phyloP scores from a whole-genome alignment of 108 stramenopile species.

The Parmales sp. region DNA sequence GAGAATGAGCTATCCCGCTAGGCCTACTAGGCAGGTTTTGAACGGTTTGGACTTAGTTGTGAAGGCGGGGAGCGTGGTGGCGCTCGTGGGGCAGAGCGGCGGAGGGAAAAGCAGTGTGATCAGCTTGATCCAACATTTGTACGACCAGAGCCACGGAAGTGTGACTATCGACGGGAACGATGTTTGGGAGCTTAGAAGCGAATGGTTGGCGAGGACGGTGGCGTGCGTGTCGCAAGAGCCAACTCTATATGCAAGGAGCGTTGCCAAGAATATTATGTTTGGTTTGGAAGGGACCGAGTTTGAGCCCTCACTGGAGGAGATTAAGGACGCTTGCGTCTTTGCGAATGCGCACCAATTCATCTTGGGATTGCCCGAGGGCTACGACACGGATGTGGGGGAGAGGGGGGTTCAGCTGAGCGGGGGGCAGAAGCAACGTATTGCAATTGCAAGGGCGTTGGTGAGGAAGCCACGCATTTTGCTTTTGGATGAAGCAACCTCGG shows the following conservation, averaged over 20 bases:
- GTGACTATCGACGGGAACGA: slow-evolving; percentile 70
- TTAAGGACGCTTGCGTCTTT: slow-evolving; percentile 56
- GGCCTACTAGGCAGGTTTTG: slow-evolving; percentile 43
- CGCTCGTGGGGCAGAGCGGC: slow-evolving; percentile 58
- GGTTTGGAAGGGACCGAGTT: slow-evolving; percentile 50
- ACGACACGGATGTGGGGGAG: slow-evolving; percentile 57
- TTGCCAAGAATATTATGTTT: slow-evolving; percentile 72
- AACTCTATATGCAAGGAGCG: slow-evolving; percentile 65
- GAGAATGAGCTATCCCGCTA: slow-evolving; percentile 46
- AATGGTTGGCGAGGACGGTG: slow-evolving; percentile 70
- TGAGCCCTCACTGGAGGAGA: slow-evolving; percentile 50
- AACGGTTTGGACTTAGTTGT: slow-evolving; percentile 37
- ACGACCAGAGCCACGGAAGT: slow-evolving; percentile 70
- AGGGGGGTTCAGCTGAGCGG: slow-evolving; percentile 54
- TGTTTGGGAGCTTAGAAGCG: slow-evolving; percentile 52
- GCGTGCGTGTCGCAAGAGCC: slow-evolving; percentile 85
- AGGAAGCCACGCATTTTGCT: slow-evolving; percentile 62
- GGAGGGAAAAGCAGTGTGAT: slow-evolving; percentile 77
- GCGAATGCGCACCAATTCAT: slow-evolving; percentile 81
- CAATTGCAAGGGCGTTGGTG: slow-evolving; percentile 71
- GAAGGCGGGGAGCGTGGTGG: slow-evolving; percentile 39
- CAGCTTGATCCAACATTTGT: slow-evolving; percentile 78
- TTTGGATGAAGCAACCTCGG: slow-evolving; percentile 73
- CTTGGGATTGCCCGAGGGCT: slow-evolving; percentile 34
- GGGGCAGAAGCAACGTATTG: slow-evolving; percentile 68